These are phyloP conservation scores for Euphrasia arctica DNA, from an alignment of 305 asterid species.

Conservation along the genomic window DNA sequence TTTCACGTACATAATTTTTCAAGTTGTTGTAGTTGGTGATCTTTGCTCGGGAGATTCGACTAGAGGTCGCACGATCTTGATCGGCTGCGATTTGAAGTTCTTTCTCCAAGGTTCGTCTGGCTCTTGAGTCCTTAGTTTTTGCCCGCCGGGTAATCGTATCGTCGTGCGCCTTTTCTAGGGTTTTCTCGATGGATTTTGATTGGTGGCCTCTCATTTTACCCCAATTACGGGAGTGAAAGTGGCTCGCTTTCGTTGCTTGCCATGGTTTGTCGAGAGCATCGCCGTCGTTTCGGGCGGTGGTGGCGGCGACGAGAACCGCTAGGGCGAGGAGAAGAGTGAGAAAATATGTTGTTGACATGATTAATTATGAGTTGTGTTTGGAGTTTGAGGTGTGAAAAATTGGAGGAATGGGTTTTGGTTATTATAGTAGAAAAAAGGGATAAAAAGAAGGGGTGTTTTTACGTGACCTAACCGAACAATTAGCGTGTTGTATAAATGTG, in stretches of 20 bases:
- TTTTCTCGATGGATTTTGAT: neutral
- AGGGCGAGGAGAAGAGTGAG: neutral
- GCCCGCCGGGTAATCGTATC: neutral
- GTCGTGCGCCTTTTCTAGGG: neutral
- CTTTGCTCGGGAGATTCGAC: neutral
- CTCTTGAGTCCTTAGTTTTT: neutral
- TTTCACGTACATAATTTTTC: neutral
- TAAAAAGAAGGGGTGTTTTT: neutral
- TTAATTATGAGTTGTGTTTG: neutral
- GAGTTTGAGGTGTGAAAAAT: neutral
- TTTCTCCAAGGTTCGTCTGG: neutral
- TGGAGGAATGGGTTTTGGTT: neutral
- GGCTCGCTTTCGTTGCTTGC: neutral
- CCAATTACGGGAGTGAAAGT: neutral
- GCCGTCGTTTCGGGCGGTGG: neutral
- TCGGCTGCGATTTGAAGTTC: neutral
- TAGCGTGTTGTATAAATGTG: constrained; percentile 1
- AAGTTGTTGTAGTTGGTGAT: too few relatives aligned
- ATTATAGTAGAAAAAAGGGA: neutral
- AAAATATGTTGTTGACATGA: constrained; percentile 6
- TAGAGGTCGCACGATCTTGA: neutral
- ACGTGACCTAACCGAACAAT: neutral
- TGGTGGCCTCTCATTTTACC: neutral
- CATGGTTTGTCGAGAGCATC: neutral
- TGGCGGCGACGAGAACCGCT: neutral